Evolutionary conservation across 2,329 filamentous ascomycete genomes (phyloP).

Genomic region (Colletotrichum sp.): DNA sequence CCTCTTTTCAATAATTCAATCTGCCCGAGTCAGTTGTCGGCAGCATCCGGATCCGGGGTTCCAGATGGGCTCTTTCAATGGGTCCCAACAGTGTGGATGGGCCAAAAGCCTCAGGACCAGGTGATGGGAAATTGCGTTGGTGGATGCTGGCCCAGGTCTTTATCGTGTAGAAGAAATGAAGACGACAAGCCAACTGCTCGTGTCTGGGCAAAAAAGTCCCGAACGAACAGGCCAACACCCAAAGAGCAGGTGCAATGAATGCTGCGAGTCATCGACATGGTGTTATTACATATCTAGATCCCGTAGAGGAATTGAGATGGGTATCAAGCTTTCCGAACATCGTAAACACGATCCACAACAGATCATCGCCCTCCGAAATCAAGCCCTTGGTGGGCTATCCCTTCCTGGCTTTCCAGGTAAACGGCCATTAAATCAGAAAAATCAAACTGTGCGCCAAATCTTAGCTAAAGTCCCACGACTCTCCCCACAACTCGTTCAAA

Average conservation of each 20-base stretch:
- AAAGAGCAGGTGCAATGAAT: neutral
- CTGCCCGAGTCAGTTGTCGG: slow-evolving; percentile 12
- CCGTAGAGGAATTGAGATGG: slow-evolving; percentile 13
- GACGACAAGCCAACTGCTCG: neutral
- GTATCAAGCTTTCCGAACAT: slow-evolving; percentile 19
- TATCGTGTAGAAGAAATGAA: neutral
- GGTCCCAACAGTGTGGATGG: neutral
- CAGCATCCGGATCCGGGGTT: neutral
- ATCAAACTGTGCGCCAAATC: neutral
- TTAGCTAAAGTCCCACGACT: slow-evolving; percentile 48
- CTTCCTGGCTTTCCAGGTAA: neutral
- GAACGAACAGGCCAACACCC: neutral
- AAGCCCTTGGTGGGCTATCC: neutral
- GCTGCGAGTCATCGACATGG: slow-evolving; percentile 5
- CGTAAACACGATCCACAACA: neutral
- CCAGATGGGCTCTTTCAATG: neutral
- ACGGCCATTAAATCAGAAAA: neutral
- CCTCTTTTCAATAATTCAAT: neutral
- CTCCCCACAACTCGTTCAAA: slow-evolving; percentile 61
- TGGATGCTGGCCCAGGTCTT: neutral
- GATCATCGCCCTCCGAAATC: neutral
- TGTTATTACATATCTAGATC: slow-evolving; percentile 2
- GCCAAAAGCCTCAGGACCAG: neutral
- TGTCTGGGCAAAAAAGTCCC: neutral
- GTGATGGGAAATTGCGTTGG: neutral